Conservation (phyloP, 345 rosid species). For the Syzygium grande region DNA sequence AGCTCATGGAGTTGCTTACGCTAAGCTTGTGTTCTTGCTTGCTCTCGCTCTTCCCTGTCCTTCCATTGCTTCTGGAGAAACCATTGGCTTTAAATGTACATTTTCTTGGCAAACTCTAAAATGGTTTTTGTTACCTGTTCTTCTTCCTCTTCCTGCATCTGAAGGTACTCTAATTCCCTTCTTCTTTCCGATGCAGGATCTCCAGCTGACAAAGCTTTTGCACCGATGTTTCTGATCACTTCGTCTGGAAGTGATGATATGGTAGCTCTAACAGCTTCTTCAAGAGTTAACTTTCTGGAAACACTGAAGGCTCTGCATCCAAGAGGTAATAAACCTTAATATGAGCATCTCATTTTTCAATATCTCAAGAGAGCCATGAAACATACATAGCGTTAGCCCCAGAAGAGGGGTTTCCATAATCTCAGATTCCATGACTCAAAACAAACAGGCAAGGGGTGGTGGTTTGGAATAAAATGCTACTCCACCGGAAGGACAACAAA, state of each 20-base stretch:
- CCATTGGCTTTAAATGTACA: too few relatives aligned
- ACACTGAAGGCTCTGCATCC: slow-evolving; percentile 1
- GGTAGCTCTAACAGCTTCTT: not conserved
- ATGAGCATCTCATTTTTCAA: not conserved
- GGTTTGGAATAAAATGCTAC: not conserved
- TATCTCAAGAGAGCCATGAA: not conserved
- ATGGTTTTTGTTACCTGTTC: too few relatives aligned
- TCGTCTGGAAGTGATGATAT: not conserved
- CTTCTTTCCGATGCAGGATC: not conserved
- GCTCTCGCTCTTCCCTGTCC: too few relatives aligned
- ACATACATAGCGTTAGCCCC: not conserved
- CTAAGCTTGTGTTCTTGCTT: too few relatives aligned
- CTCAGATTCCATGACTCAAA: not conserved
- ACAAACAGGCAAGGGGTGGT: not conserved
- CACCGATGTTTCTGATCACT: not conserved
- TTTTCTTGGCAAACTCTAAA: too few relatives aligned
- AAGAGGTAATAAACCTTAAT: not conserved
- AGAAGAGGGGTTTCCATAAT: not conserved
- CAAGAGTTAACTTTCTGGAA: not conserved
- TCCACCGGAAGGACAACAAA: not conserved
- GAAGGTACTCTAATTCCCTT: too few relatives aligned
- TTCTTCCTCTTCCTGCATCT: too few relatives aligned
- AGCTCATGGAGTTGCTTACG: too few relatives aligned
- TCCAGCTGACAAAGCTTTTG: not conserved
- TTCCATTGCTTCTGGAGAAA: too few relatives aligned